Conservation (phyloP, 371 early-diverging fungal genomes). For the Mortierella sp. region DNA sequence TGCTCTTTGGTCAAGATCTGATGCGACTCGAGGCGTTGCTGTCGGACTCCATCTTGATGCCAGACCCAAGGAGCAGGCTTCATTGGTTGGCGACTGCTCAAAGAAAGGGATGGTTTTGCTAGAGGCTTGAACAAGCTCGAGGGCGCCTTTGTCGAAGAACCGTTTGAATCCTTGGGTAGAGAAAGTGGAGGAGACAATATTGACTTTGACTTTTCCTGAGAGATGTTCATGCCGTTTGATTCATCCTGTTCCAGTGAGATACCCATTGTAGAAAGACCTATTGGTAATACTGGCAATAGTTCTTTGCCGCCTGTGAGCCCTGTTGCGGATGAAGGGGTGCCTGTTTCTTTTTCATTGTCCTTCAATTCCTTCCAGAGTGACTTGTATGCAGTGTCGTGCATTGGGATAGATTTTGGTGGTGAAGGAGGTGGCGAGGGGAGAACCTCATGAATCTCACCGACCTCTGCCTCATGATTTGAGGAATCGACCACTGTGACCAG, state of each 20-base stretch:
- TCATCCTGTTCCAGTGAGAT: neutral
- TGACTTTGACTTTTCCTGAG: too few relatives aligned
- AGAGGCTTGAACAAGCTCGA: too few relatives aligned
- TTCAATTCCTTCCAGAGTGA: too few relatives aligned
- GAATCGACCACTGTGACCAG: too few relatives aligned
- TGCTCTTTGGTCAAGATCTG: conserved; percentile 51
- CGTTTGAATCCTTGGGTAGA: too few relatives aligned
- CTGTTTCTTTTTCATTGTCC: too few relatives aligned
- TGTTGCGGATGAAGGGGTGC: neutral
- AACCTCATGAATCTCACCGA: neutral
- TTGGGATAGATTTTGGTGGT: neutral
- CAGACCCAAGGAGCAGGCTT: conserved; percentile 44
- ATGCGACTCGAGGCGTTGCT: conserved; percentile 48
- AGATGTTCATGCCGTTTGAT: too few relatives aligned
- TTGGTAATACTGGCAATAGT: neutral
- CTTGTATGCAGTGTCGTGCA: too few relatives aligned
- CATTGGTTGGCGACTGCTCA: conserved; percentile 2
- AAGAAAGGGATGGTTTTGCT: neutral
- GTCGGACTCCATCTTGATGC: conserved; percentile 46
- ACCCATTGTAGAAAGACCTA: neutral
- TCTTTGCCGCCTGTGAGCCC: neutral
- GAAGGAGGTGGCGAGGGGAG: conserved; percentile 40
- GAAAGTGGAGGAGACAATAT: too few relatives aligned
- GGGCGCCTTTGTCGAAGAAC: too few relatives aligned
- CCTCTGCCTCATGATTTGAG: neutral